These are phyloP conservation scores for Meripilus lineatus DNA, from an alignment of 1,284 basidiomycete species.

Conservation along the genomic window DNA sequence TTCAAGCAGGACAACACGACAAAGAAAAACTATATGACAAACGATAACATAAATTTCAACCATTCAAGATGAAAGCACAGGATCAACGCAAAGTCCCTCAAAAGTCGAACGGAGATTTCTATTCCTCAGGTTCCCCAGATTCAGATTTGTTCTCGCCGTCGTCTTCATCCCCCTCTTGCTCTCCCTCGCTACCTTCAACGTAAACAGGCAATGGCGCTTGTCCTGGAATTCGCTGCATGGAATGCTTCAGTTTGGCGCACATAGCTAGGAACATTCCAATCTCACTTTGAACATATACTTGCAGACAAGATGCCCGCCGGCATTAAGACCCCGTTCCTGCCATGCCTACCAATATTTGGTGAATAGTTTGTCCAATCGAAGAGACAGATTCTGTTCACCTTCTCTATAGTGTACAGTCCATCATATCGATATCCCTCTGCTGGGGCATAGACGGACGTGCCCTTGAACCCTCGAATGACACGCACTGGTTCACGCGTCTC, in stretches of 20 bases:
- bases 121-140: neutral
- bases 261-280: neutral
- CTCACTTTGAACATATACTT: conserved; percentile 74
- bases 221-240: conserved; percentile 50
- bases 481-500: conserved; percentile 74
- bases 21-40: no score
- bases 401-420: conserved; percentile 74
- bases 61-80: no score
- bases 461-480: conserved; percentile 80
- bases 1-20: no score
- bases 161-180: conserved; percentile 1
- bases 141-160: conserved; percentile 2
- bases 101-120: no score
- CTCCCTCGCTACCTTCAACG: conserved; percentile 10
- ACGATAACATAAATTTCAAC: neutral
- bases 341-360: conserved; percentile 51
- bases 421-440: conserved; percentile 81
- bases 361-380: neutral
- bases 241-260: neutral
- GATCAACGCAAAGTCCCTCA: no score
- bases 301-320: conserved; percentile 73
- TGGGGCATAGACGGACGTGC: conserved; percentile 64
- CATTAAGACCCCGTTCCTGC: conserved; percentile 64
- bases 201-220: conserved; percentile 45
- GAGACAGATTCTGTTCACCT: conserved; percentile 33